Evolutionary conservation across 352 stramenopile genomes (phyloP).

Genomic region (Phytophthora kernoviae): DNA sequence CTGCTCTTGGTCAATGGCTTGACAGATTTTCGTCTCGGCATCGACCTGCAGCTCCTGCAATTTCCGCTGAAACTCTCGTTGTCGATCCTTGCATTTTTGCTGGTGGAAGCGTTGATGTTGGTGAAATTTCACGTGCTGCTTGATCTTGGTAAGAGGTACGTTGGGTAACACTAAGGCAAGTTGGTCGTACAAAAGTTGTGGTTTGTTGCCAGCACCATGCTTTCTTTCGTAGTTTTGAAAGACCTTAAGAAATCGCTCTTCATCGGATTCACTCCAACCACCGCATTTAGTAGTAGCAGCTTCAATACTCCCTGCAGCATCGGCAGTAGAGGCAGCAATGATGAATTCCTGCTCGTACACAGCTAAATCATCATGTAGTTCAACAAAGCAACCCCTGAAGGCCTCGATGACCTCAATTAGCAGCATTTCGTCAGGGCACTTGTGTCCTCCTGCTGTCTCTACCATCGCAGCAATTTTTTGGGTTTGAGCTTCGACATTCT

Average conservation of each 20-base stretch:
- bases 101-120: constrained; percentile 58
- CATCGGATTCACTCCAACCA: constrained; percentile 51
- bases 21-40: constrained; percentile 37
- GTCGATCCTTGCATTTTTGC: constrained; percentile 58
- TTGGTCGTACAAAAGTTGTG: constrained; percentile 68
- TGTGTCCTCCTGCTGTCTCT: constrained; percentile 14
- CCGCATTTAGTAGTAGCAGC: constrained; percentile 42
- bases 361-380: constrained; percentile 36
- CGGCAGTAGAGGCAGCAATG: constrained; percentile 27
- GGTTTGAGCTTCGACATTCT: constrained; percentile 14
- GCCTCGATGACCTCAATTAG: constrained; percentile 48
- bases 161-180: constrained; percentile 49
- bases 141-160: constrained; percentile 40
- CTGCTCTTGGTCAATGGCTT: constrained; percentile 26
- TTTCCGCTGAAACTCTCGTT: constrained; percentile 48
- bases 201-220: constrained; percentile 37
- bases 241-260: constrained; percentile 67
- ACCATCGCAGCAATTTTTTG: constrained; percentile 27
- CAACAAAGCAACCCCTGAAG: constrained; percentile 28
- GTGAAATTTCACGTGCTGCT: constrained; percentile 65
- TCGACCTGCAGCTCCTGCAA: constrained; percentile 30
- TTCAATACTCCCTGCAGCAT: constrained; percentile 40
- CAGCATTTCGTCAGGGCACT: constrained; percentile 50
- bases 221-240: constrained; percentile 54
- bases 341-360: constrained; percentile 49